Conservation (phyloP, 1,284 basidiomycete species). For the Ceratobasidium papillatum region DNA sequence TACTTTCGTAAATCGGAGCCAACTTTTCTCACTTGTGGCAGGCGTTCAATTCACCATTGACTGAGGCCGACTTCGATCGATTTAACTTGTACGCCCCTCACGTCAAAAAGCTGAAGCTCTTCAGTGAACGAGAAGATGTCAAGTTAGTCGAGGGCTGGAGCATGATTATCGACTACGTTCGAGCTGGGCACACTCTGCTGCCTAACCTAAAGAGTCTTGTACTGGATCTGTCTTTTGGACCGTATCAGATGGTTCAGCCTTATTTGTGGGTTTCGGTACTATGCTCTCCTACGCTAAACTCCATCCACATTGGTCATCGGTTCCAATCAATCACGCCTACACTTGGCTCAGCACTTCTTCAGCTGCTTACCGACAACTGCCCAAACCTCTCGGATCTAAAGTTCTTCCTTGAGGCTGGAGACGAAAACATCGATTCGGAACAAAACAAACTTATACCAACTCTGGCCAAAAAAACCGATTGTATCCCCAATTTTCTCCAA, state of each 20-base stretch:
- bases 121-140: not conserved
- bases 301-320: not conserved
- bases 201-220: not conserved
- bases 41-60: not conserved
- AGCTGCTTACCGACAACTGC: not conserved
- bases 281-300: not conserved
- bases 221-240: not conserved
- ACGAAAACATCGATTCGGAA: not conserved
- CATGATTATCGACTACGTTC: not conserved
- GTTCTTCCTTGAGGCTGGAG: too few species aligned
- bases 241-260: not conserved
- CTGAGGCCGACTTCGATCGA: not conserved
- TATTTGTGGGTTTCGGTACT: not conserved
- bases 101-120: not conserved
- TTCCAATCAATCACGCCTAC: not conserved
- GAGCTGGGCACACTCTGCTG: not conserved
- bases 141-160: not conserved
- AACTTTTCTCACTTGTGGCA: not conserved
- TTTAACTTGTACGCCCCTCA: not conserved
- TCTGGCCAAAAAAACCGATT: not conserved
- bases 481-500: not conserved
- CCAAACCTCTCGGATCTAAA: not conserved
- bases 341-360: not conserved
- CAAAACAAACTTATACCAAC: not conserved
- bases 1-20: not conserved